Evolutionary conservation across 1,139 yeast species (phyloP), one percentile per base, ranked within the genome.

Genomic region (Geotrichum phurueaensis): DNA sequence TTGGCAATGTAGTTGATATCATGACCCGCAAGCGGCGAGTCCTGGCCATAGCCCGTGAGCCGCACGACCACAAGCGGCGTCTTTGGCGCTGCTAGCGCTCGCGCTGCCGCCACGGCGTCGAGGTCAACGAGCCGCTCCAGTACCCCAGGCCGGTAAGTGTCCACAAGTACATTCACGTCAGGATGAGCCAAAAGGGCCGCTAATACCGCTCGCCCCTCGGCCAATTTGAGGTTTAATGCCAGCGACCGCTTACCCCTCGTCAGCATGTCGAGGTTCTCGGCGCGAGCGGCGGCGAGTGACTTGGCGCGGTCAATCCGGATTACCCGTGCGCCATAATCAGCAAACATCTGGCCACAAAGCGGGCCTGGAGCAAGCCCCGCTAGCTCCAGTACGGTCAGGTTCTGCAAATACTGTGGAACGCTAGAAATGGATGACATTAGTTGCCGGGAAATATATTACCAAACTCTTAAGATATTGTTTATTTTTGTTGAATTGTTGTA

Each of bases 311-410:
- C 71, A 48, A 74, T 69, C 52, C 74, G 69, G 18, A 74, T 67
- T 5, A 74, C 76, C 23, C 71, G 68, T 13, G 77, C 77, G 33
- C 77, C 77, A 56, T 71, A 74, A 56, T 73, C 74, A 1, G 77
- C 75, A 23, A 74, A 56, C 51, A 66, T 54, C 39, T 66, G 66
- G 27, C 69, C 69, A 43, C 67, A 65, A 31, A 66, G 60, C 0
- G 69, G 69, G 4, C 67, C 69, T 13, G 69, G 69, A 1, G 69
- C 69, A 22, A 66, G 60, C 12, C 69, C 69, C 20, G 69, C 69
- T 29, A 66, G 54, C 54, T 66, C 69, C 33, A 66, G 50, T 27
- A 62, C 65, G 15, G 60, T 62, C 50, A 63, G 39, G 43, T 56
- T 53, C 45, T 55, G 54, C 9, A 62, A 53, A 13, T 33, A 55